Evolutionary conservation across 2,329 filamentous ascomycete genomes (phyloP).

Genomic region (Exophiala calicioides): DNA sequence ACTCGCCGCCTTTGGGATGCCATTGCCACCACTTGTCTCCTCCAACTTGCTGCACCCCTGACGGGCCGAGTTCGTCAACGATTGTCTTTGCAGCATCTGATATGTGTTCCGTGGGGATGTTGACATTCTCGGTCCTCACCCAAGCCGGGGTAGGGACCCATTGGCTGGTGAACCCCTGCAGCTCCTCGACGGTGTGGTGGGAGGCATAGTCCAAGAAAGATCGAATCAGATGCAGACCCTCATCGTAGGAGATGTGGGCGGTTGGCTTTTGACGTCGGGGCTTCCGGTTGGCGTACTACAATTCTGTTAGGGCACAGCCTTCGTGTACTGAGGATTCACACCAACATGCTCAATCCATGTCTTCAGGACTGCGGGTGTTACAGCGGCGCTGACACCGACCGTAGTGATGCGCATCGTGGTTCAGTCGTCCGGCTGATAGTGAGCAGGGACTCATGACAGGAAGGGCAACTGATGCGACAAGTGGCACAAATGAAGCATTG

Average conservation of each 20-base stretch:
- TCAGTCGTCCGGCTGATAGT: not conserved
- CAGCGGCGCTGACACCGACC: conserved; percentile 75
- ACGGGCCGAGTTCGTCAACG: conserved; percentile 71
- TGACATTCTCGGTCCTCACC: conserved; percentile 74
- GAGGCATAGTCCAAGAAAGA: conserved; percentile 83
- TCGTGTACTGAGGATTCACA: conserved; percentile 2
- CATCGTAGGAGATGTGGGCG: conserved; percentile 89
- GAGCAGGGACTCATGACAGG: too few species aligned
- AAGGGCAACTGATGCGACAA: too few species aligned
- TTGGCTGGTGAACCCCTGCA: conserved; percentile 88
- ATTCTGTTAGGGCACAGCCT: conserved; percentile 13
- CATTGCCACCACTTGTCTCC: conserved; percentile 89
- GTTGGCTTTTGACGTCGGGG: conserved; percentile 76
- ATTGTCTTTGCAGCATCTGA: conserved; percentile 67
- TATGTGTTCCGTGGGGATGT: conserved; percentile 66
- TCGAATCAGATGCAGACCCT: conserved; percentile 83
- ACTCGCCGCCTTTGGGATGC: conserved; percentile 64
- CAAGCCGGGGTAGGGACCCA: conserved; percentile 88
- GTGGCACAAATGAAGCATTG: too few species aligned
- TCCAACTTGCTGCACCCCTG: conserved; percentile 74
- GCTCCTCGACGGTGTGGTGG: conserved; percentile 85
- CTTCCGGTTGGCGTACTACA: conserved; percentile 78
- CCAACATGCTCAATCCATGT: conserved; percentile 82
- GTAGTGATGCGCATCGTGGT: conserved; percentile 70
- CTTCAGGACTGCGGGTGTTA: conserved; percentile 83